Base-by-base conservation (phyloP, 129 eudicot species). In the Dittrichia graveolens region DNA sequence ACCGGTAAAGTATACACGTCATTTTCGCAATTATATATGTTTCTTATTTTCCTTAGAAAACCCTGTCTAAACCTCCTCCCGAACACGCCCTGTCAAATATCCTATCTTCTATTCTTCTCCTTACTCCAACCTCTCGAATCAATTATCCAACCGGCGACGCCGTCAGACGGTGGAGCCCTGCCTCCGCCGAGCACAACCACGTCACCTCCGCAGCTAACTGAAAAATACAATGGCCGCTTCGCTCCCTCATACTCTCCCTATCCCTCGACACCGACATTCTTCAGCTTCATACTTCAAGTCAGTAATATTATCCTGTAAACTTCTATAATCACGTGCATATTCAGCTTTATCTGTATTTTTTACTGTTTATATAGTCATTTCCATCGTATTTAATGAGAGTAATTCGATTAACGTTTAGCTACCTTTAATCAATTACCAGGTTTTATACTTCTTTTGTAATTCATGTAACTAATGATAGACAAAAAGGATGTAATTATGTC, bases 171-270 rank as follows among this genome's bases (percentile, higher is more conserved):
- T 43, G 45, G 14, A 42, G 48, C 3, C 8, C 44, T 35, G 34
- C 47, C 61, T 41, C 72, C 79, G 40, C 5, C 79, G 65, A 5
- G 5, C 79, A 60, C 68, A 59, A 46, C 69, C 46, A 42, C 67
- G 3, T 48, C 69, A n/a, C 19, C 65, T 12, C 62, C 61, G 60
- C 35, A 56, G 56, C 50, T 34, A 38, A 65, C 66, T 11, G 59
- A 44, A 9, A 18, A 40, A 2, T 10, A 15, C 19, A 73, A 80
- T 80, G 84, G 77, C 84, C 54, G 76, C 80, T 47, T 75, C 84
- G 24, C 77, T 80, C 61, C 77, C 80, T 43, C 84, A 80, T 57
- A 62, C 71, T 69, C 73, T 80, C 69, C 12, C 84, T 54, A 53
- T 75, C 53, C 80, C 84, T 80, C 80, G 80, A 5, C 79, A 80